Percentiles rank a stretch among this genome's conserved stretches.
phyloP scores from a whole-genome alignment of 1,284 basidiomycete genomes.

The Trichosporon faecale region DNA sequence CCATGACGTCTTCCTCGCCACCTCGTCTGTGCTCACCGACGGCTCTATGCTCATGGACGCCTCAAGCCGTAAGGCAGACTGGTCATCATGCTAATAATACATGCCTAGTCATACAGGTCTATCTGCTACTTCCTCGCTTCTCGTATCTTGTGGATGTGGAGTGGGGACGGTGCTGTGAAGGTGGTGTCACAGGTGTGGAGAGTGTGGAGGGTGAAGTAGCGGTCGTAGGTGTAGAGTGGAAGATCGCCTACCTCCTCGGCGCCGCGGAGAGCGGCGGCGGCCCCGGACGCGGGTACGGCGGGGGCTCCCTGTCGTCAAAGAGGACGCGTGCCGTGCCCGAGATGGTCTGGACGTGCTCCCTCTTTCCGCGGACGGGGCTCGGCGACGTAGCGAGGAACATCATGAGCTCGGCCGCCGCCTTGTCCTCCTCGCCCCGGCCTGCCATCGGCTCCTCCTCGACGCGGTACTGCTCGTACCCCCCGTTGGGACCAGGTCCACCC shows the following conservation, averaged over 20 bases:
- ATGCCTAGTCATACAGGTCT: neutral
- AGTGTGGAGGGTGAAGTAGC: no score
- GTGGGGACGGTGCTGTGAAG: no score
- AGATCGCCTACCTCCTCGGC: neutral
- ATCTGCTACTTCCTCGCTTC: no score
- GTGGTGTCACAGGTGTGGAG: no score
- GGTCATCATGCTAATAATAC: neutral
- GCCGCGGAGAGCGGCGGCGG: neutral
- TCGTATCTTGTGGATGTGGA: no score
- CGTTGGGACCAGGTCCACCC: neutral
- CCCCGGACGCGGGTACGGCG: neutral
- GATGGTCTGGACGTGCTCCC: conserved; percentile 18
- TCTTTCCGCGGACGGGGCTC: conserved; percentile 28
- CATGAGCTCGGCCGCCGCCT: conserved; percentile 50
- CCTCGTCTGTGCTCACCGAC: no score
- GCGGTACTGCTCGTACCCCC: conserved; percentile 4
- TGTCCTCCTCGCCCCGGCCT: conserved; percentile 40
- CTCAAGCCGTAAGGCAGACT: no score
- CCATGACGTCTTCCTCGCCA: no score
- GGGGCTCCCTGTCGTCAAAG: conserved; percentile 35
- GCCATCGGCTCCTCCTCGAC: conserved; percentile 10
- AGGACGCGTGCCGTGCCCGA: conserved; percentile 40
- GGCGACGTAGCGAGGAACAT: conserved; percentile 52
- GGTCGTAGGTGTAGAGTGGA: no score
- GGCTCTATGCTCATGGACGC: no score